Evolutionary conservation across 768 basidiomycete species (phyloP), one percentile per base, ranked within the genome.

Genomic region (Termitomyces sp.): DNA sequence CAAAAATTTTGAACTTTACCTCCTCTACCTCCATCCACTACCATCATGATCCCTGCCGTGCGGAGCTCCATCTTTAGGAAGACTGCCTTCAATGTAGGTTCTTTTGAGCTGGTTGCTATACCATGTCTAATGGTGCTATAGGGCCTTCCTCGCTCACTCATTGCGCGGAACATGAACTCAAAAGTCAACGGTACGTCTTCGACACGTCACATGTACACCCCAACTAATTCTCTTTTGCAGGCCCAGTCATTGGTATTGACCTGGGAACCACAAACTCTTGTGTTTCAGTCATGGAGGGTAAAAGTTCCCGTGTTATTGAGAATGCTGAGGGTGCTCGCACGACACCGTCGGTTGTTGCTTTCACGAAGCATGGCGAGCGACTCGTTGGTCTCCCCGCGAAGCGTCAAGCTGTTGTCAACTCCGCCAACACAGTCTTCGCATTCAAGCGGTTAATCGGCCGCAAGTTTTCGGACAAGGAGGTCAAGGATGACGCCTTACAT

Each of bases 311-410:
- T 64, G 96, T 98, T 62, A 89, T 99, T 65, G 97, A 98, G 77
- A 98, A 98, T 79, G 79, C 95, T 5, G 96, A 98, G 79, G 96
- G 97, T 79, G 91, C 91, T 57, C 87, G 97, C 65, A 98, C 97
- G 62, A 99, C 97, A 16, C 97, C 97, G 2, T 99, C 97, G 39
- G 94, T 98, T 56, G 93, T 98, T 64, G 96, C 96, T 39, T 99
- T 99, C 82, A 94, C 97, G 55, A 97, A 98, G 74, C 95, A 98
- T 67, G 94, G 93, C 56, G 97, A 99, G 72, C 93, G 96, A 58
- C 82, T 98, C 33, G 89, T 97, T 59, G 96, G 96, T 74, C 84
- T 97, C 43, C 95, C 96, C 24, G 97, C 96, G 12, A 95, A 98
- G 76, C 92, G 95, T 49, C 96, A 98, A 73, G 95, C 94, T 2